Conservation (phyloP, 163 green algal species). For the Chloromonas sp. region DNA sequence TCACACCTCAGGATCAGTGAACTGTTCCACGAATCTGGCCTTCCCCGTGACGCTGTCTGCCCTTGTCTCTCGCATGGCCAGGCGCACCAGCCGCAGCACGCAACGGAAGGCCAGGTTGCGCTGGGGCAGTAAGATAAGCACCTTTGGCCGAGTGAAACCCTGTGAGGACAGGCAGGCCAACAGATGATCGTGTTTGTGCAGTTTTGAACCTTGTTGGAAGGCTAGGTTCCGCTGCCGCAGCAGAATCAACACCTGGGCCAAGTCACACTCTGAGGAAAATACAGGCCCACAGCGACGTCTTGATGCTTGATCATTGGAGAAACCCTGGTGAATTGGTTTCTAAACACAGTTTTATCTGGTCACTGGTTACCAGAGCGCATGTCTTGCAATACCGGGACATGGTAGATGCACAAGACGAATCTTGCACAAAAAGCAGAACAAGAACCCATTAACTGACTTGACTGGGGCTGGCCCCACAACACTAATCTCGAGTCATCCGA, state of each 20-base stretch:
- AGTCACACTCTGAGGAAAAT: too few species aligned
- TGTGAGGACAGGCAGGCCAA: slow-evolving; percentile 33
- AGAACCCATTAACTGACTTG: too few species aligned
- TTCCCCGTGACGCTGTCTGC: slow-evolving; percentile 55
- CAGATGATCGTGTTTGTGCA: not conserved
- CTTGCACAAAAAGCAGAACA: too few species aligned
- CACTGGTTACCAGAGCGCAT: too few species aligned
- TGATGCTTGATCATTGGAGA: too few species aligned
- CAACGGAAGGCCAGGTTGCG: slow-evolving; percentile 58
- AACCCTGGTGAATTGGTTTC: too few species aligned
- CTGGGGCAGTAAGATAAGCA: slow-evolving; percentile 77
- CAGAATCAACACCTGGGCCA: slow-evolving; percentile 67
- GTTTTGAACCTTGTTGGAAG: slow-evolving; percentile 9
- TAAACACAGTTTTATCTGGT: too few species aligned
- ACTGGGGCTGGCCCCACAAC: too few species aligned
- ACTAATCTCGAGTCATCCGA: too few species aligned
- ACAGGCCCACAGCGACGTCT: too few species aligned
- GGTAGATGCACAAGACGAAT: too few species aligned
- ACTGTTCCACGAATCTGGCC: slow-evolving; percentile 67
- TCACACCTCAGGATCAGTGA: slow-evolving; percentile 39
- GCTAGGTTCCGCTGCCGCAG: slow-evolving; percentile 73
- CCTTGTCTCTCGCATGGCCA: slow-evolving; percentile 70
- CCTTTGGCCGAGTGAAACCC: slow-evolving; percentile 79
- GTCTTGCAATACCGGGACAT: too few species aligned
- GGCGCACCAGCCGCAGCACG: slow-evolving; percentile 53